Evolutionary conservation across 192 early-diverging fungal species (phyloP).

Genomic region (Coemansia sp.): DNA sequence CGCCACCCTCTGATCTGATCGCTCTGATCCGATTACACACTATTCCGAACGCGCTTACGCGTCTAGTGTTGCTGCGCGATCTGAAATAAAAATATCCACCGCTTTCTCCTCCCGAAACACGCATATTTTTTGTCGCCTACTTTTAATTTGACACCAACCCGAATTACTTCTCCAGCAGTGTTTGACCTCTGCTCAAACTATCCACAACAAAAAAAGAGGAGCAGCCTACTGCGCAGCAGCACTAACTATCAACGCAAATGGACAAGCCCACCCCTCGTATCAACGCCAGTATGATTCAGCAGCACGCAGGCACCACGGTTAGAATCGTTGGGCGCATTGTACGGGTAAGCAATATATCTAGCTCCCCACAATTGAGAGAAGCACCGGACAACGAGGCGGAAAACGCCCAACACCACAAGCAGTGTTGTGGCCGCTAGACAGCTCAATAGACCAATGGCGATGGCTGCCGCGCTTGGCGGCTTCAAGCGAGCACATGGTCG

Average conservation of each 20-base stretch:
- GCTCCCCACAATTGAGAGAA: conserved; percentile 5
- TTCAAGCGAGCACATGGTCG: background rate
- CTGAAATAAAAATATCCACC: background rate
- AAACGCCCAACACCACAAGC: background rate
- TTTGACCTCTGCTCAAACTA: background rate
- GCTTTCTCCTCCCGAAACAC: background rate
- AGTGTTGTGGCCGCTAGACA: background rate
- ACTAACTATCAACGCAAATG: conserved; percentile 19
- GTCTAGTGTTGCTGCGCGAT: background rate
- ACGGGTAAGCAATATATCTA: conserved; percentile 45
- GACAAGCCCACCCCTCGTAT: conserved; percentile 58
- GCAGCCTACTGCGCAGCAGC: background rate
- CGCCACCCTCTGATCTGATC: background rate
- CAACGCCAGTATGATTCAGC: conserved; percentile 59
- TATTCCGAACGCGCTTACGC: background rate
- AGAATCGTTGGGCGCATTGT: conserved; percentile 57
- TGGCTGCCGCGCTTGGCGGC: background rate
- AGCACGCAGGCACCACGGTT: conserved; percentile 51
- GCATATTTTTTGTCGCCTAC: background rate
- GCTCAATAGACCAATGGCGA: background rate
- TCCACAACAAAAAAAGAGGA: background rate
- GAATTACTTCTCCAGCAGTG: background rate
- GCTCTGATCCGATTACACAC: conserved; percentile 1
- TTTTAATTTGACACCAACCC: background rate
- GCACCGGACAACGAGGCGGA: background rate